Conservation (phyloP, 2,329 filamentous ascomycete genomes). For the Zasmidium angulare region DNA sequence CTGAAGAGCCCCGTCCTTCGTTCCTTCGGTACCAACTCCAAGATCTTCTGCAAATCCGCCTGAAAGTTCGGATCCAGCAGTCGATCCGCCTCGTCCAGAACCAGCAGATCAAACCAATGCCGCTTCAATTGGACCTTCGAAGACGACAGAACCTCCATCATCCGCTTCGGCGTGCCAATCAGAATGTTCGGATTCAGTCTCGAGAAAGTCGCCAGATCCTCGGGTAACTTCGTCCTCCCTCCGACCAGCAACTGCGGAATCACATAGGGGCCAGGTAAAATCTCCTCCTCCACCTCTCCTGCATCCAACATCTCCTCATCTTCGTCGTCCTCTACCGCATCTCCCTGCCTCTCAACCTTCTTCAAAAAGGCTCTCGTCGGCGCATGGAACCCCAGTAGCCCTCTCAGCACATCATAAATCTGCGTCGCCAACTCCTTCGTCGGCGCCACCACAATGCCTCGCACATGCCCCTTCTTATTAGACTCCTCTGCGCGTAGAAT, state of each 20-base stretch:
- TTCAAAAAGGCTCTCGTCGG: constrained; percentile 70
- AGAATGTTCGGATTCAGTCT: constrained; percentile 83
- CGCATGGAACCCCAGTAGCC: constrained; percentile 77
- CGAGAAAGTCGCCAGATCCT: constrained; percentile 83
- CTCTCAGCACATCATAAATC: constrained; percentile 77
- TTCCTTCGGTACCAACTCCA: constrained; percentile 85
- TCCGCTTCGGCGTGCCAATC: constrained; percentile 84
- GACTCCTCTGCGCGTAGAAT: constrained; percentile 77
- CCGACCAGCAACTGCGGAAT: constrained; percentile 87
- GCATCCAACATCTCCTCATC: constrained; percentile 38
- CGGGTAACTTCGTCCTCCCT: constrained; percentile 74
- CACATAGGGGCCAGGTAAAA: constrained; percentile 53
- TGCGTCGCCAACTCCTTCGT: constrained; percentile 89
- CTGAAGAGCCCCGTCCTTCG: constrained; percentile 90
- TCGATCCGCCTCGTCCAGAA: constrained; percentile 92
- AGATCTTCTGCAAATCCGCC: constrained; percentile 80
- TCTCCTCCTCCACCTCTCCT: constrained; percentile 45
- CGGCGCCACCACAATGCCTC: constrained; percentile 87
- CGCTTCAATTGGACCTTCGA: constrained; percentile 46
- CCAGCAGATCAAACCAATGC: constrained; percentile 74
- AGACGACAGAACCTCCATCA: constrained; percentile 84
- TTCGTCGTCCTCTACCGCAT: constrained; percentile 39
- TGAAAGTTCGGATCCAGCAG: constrained; percentile 93
- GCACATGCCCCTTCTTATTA: constrained; percentile 85
- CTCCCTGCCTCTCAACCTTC: constrained; percentile 38